phyloP scores from a whole-genome alignment of 192 early-diverging fungal species.

The Chytriomyces hyalinus region DNA sequence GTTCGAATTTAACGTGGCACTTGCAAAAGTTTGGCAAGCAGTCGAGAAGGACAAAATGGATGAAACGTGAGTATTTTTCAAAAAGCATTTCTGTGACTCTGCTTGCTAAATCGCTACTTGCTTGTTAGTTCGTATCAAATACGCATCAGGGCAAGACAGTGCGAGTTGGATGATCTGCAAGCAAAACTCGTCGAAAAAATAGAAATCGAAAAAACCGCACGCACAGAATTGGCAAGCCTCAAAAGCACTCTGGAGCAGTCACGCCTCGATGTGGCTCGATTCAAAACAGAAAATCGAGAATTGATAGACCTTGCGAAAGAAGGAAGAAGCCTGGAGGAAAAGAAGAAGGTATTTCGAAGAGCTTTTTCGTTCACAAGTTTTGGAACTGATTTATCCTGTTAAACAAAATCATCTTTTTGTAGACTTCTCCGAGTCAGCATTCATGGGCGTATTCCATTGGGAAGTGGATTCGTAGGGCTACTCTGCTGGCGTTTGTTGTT shows the following conservation, averaged over 20 bases:
- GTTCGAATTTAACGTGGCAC: conserved; percentile 3
- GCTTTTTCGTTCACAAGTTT: background rate
- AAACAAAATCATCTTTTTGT: background rate
- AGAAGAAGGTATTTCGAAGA: background rate
- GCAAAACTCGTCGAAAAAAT: background rate
- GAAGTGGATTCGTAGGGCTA: background rate
- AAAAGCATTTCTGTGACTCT: background rate
- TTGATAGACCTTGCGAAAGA: background rate
- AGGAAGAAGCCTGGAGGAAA: background rate
- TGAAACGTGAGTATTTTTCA: background rate
- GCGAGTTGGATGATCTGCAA: conserved; percentile 6
- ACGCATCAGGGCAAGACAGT: conserved; percentile 1
- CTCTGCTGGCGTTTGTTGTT: background rate
- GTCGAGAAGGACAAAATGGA: conserved; percentile 22
- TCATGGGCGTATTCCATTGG: background rate
- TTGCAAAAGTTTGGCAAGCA: background rate
- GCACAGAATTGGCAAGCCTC: background rate
- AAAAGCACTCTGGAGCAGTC: background rate
- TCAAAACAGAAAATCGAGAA: background rate
- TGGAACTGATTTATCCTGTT: background rate
- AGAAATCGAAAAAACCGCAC: background rate
- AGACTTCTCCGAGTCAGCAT: background rate
- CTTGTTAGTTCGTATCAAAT: background rate
- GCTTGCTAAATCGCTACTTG: background rate
- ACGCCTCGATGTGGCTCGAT: background rate